Percentiles rank a stretch among this genome's conserved stretches.
These are phyloP conservation scores for Cryphonectria radicalis DNA, from an alignment of 2,329 filamentous ascomycete genomes.

Conservation along the genomic window DNA sequence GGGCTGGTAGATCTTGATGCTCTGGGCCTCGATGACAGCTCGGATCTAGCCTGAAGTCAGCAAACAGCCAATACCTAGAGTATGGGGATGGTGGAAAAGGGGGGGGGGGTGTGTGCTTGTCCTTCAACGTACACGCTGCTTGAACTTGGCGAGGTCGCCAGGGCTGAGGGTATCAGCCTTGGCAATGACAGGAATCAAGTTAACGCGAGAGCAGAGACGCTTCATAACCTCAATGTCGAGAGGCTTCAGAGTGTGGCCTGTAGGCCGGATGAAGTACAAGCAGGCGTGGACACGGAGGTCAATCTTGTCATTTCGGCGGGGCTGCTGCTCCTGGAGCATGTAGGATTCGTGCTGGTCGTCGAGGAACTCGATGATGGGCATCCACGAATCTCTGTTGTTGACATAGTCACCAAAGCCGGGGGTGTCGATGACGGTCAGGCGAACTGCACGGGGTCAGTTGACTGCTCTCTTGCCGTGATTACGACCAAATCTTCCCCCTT, in stretches of 20 bases:
- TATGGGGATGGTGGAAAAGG: not conserved
- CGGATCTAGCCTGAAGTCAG: constrained; percentile 69
- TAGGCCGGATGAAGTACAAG: constrained; percentile 98
- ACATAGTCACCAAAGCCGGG: constrained; percentile 99
- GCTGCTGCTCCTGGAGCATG: constrained; percentile 99
- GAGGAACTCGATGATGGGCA: constrained; percentile 99
- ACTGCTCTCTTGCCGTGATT: not conserved
- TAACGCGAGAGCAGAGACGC: constrained; percentile 95
- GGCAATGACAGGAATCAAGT: constrained; percentile 96
- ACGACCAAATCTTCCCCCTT: constrained; percentile 1
- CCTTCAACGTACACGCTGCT: constrained; percentile 73
- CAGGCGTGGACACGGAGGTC: constrained; percentile 98
- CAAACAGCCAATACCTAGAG: not conserved
- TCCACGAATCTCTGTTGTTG: constrained; percentile 99
- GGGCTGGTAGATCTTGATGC: constrained; percentile 99
- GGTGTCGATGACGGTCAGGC: constrained; percentile 97
- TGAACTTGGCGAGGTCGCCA: constrained; percentile 88
- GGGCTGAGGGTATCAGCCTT: constrained; percentile 98
- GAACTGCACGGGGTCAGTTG: constrained; percentile 63
- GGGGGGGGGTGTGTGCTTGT: not conserved
- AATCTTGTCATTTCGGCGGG: constrained; percentile 97
- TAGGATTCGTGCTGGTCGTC: constrained; percentile 99
- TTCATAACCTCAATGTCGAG: constrained; percentile 99
- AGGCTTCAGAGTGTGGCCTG: constrained; percentile 97
- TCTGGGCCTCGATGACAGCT: constrained; percentile 94